Evolutionary conservation across 495 filamentous ascomycete species (phyloP).

Genomic region (Venustampulla echinocandica): DNA sequence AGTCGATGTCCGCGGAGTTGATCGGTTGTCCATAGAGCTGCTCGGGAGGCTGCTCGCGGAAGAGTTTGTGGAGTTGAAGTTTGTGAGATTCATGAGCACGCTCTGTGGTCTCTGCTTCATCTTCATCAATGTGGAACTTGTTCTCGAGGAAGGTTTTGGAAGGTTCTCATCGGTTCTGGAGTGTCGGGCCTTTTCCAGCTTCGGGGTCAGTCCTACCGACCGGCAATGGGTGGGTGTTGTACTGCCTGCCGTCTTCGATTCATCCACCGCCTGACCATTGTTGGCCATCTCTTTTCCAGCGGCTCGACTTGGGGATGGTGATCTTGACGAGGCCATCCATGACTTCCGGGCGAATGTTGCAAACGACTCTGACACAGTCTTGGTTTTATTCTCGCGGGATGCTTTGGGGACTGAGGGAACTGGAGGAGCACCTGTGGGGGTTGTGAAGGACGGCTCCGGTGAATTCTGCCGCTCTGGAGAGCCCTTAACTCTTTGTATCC

Average conservation of each 20-base stretch:
- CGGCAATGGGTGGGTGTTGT: not conserved
- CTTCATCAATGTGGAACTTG: conserved; percentile 11
- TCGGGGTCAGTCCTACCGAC: conserved; percentile 6
- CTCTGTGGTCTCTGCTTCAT: conserved; percentile 21
- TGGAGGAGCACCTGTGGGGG: conserved; percentile 17
- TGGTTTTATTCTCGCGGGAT: conserved; percentile 19
- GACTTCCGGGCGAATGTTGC: conserved; percentile 58
- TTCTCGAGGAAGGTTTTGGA: conserved; percentile 2
- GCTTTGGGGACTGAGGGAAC: conserved; percentile 18
- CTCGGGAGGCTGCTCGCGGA: conserved; percentile 23
- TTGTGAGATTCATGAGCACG: conserved; percentile 21
- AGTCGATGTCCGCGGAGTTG: conserved; percentile 39
- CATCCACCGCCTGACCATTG: conserved; percentile 3
- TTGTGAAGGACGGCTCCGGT: conserved; percentile 8
- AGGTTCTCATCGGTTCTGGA: conserved; percentile 9
- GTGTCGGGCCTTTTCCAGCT: conserved; percentile 10
- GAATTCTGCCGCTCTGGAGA: conserved; percentile 19
- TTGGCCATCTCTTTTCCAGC: conserved; percentile 6
- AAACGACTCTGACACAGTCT: conserved; percentile 47
- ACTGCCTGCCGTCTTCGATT: conserved; percentile 12
- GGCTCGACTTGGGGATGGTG: conserved; percentile 44
- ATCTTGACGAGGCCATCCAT: conserved; percentile 55
- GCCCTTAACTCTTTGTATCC: conserved; percentile 23
- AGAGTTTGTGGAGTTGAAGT: conserved; percentile 25
- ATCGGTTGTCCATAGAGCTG: conserved; percentile 37